A percentile compares a stretch with the other conserved stretches of the same genome.
Evolutionary conservation across 2,329 filamentous ascomycete species (phyloP).

Genomic region (Raffaelea deltoideospora): DNA sequence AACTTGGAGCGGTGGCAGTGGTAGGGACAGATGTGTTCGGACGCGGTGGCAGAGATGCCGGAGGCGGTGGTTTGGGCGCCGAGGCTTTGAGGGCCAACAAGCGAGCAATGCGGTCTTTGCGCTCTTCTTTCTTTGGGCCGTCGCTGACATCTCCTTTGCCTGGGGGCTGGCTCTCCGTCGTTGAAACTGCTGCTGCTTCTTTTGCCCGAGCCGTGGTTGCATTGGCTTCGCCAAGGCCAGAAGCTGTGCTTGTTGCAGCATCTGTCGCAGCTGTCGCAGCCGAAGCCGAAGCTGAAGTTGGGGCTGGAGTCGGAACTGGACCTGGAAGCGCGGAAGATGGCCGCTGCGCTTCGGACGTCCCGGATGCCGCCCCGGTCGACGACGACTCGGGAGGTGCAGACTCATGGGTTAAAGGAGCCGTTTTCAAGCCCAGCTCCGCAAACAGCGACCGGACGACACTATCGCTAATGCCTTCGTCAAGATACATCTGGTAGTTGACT

Average conservation of each 20-base stretch:
- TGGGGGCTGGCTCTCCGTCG: neutral
- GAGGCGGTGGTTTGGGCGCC: conserved; percentile 16
- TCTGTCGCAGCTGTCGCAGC: neutral
- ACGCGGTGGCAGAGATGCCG: neutral
- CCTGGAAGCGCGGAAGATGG: too few species aligned
- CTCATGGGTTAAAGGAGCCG: too few species aligned
- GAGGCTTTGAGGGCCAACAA: conserved; percentile 59
- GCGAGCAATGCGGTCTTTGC: conserved; percentile 63
- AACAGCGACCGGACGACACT: conserved; percentile 50
- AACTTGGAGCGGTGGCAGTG: conserved; percentile 26
- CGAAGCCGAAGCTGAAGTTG: too few species aligned
- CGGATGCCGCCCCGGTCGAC: too few species aligned
- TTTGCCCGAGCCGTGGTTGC: neutral
- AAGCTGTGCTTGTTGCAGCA: neutral
- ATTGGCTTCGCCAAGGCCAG: neutral
- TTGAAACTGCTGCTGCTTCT: too few species aligned
- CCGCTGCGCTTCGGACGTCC: too few species aligned
- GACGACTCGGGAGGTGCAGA: neutral
- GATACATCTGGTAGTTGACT: conserved; percentile 57
- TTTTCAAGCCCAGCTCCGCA: conserved; percentile 47
- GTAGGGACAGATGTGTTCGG: neutral
- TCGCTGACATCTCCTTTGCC: neutral
- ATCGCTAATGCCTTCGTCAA: conserved; percentile 57
- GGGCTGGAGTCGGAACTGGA: too few species aligned
- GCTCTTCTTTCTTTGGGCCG: conserved; percentile 30